A percentile compares a stretch with the other conserved stretches of the same genome.
phyloP scores from a whole-genome alignment of 345 rosid genomes.

The Syzygium oleosum region DNA sequence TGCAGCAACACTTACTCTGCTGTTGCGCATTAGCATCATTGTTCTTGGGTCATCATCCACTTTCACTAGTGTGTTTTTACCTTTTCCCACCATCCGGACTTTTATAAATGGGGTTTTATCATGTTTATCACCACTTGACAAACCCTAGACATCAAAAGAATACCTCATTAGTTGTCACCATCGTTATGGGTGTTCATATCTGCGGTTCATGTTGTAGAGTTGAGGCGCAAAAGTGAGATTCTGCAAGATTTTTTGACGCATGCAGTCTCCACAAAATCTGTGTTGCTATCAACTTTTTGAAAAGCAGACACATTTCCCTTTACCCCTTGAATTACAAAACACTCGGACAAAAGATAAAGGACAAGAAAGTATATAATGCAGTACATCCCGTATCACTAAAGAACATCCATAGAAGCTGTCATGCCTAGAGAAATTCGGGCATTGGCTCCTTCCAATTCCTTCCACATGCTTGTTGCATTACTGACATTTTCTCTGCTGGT shows the following conservation, averaged over 20 bases:
- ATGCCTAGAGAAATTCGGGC: background rate
- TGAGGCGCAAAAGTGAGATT: background rate
- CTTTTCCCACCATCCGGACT: background rate
- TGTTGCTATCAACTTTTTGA: background rate
- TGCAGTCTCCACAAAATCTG: background rate
- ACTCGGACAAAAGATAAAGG: background rate
- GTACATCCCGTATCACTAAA: background rate
- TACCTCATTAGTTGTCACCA: background rate
- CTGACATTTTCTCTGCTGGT: constrained; percentile 25
- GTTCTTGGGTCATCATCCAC: background rate
- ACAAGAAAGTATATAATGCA: background rate
- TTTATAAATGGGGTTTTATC: background rate
- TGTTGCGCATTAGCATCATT: background rate
- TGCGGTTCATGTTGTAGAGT: background rate
- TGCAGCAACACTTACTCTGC: background rate
- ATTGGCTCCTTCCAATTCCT: constrained; percentile 11
- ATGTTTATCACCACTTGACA: background rate
- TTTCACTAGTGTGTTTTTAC: background rate
- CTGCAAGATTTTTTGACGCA: background rate
- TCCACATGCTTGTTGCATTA: constrained; percentile 19
- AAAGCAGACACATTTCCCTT: background rate
- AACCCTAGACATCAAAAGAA: background rate
- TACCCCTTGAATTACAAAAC: background rate
- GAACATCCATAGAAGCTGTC: background rate
- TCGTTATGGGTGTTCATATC: background rate